Base-by-base conservation (phyloP, 1,139 yeast species). In the Debaryomyces robertsiae region DNA sequence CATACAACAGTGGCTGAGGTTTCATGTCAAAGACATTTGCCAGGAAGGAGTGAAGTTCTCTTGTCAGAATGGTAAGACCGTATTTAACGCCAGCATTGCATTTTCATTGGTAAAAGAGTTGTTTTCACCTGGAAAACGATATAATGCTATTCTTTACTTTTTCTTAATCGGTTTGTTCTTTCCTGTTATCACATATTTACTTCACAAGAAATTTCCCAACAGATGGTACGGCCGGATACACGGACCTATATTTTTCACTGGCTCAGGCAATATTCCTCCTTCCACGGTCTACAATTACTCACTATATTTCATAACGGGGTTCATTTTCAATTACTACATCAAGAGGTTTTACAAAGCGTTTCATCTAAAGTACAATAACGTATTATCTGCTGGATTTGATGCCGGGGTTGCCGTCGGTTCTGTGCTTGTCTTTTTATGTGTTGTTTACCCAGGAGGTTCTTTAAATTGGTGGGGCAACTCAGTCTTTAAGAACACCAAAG, bases 271-370 rank as follows among this genome's bases (percentile, higher is more conserved):
- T 41, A 67, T 75, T 42, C 82, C 83, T 1, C 82, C 84, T 2
- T 79, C 80, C 2, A 73, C 81, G 3, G 70, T 77, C 24, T 71
- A 69, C 52, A 76, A 73, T 47, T 75, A 73, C 54, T 70, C 70
- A 19, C 61, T 78, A 6, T 77, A 69, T 54, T 69, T 75, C 42
- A 58, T 65, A 3, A 74, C 76, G 24, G 79, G 83, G 28, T 64
- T 77, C 38, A 46, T 65, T n/a, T 80, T 79, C 58, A 77, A 77
- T 39, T 78, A 63, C 60, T 71, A 64, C 58, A 57, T 79, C 45
- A 76, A 75, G 50, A 67, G 74, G 36, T 64, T 63, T 47, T 75
- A 71, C 63, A 44, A 44, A 7, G 40, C 37, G 7, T 56, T 53
- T 49, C 60, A 55, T 43, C 47, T 57, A 19, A 51, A 53, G 34